Base-by-base conservation (phyloP, 1,284 basidiomycete genomes). In the Ustilago esculenta region DNA sequence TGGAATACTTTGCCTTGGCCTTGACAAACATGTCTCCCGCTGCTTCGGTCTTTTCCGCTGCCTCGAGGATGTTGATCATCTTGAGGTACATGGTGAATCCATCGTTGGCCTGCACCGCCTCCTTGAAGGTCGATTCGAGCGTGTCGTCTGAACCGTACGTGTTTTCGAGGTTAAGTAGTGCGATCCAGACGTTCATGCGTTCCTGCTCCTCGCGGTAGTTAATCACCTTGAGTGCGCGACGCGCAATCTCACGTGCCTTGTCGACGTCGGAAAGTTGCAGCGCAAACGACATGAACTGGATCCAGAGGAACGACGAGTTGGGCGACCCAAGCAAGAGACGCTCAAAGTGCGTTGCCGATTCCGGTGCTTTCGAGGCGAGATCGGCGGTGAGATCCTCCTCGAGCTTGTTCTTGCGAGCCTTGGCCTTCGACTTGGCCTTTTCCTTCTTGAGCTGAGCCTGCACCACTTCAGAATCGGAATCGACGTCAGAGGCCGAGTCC, bases 231-330 rank as follows among this genome's bases (percentile, higher is more conserved):
- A 61, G 96, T 4, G 94, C 96, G 25, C 92, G 88, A 49, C 88
- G 87, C 15, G 89, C 95, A 43, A 94, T 90, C 78, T 90, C 88
- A 32, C 94, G 88, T 14, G 95, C 96, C 83, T 94, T 94, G 75
- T 94, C 93, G 39, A 98, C 86, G 83, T 99, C 95, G 37, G 94
- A 93, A 14, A 98, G 87, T 73, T 94, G 92, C 5, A 98, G 86
- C 72, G 95, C 92, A 87, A 98, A 96, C 5, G 94, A 95, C 92
- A 99, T 98, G 83, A 95, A 98, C 82, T 97, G 95, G 64, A 99
- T 90, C 96, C 96, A 99, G 35, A 98, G 86, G 84, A 90, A 97
- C 0, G 97, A 98, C 12, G 93, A 97, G 82, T 97, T 94, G 4
- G 96, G 96, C 0, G 94, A 95, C n/a, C 92, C 91, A 24, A 98